Base-by-base conservation (phyloP, 352 stramenopile genomes). In the Phytophthora cryptogea region DNA sequence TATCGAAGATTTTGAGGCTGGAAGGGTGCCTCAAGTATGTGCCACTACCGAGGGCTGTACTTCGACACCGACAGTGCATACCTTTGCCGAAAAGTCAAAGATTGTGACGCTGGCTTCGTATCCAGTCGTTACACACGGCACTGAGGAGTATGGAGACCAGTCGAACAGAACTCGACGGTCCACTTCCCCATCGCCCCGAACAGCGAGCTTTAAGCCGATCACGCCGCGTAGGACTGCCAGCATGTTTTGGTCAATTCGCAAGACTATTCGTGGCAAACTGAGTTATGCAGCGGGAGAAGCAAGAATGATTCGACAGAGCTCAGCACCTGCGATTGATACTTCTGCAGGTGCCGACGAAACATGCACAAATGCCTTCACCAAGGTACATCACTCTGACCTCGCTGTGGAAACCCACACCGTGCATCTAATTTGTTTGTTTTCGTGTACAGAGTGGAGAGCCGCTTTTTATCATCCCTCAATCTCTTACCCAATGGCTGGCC, bases 1-100 rank as follows among this genome's bases (percentile, higher is more conserved):
- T 16, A 39, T 89, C 7, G 80, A 89, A 35, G 76, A 92, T 17
- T 90, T 89, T 63, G 78, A 84, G 23, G 64, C 70, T 31, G 76
- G 78, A 23, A 70, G 53, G 11, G 59, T 60, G 4, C 55, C 57
- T n/a, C 70, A 59, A 35, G 17, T 49, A 16, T 40, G 42, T n/a
- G 46, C 55, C n/a, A 8, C 16, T 8, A 11, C 45, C 33, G 14
- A 54, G 30, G 17, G 42, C 44, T 23, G 9, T 54, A 10, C 23
- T 40, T 37, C 50, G 23, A 10, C 46, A n/a, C 26, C 53, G 39
- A 32, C 46, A 46, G 27, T 8, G 17, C 1, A 27, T n/a, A 53
- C 11, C 23, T 11, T 14, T 0, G 33, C 27, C 14, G 56, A 63
- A 8, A 32, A 39, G 8, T 39, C 50, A 11, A 64, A 64, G 31